Evolutionary conservation across 352 stramenopile species (phyloP), one percentile per base, ranked within the genome.

Genomic region (Phytopythium cucurbitacearum): DNA sequence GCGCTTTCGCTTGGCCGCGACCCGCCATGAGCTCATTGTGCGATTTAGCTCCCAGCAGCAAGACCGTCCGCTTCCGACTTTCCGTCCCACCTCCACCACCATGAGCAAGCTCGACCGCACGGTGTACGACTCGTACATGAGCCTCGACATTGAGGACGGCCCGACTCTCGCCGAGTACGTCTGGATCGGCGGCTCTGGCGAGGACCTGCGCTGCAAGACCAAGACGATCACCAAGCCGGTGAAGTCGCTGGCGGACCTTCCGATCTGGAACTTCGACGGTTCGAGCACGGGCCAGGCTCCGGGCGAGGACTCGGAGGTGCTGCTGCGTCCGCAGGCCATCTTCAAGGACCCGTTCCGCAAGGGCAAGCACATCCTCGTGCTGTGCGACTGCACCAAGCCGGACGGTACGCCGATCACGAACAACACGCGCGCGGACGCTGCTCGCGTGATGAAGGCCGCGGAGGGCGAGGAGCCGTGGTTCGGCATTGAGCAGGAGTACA

Each of bases 241-340:
- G 28, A 75, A 64, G 52, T 77, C 71, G 41, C 47, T 98, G 6
- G 81, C 78, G 2, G 84, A 89, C 15, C 74, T 98, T 43, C 96
- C 96, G 7, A 82, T 97, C 41, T 99, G 96, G 96, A 99, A 98
- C 80, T 99, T 98, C 66, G 96, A 99, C 61, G 96, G 96, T 51
- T 98, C 87, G 34, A 98, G 90, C 44, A 99, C 96, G 13, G 90
- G 79, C 53, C 96, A 99, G 74, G 96, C 96, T n/a, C 95, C 95
- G 0, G 96, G 96, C 40, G 88, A 98, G 65, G 95, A 98, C 76
- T 98, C 93, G 48, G 95, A 98, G 69, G 96, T 99, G 57, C 93
- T 98, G 57, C 68, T 98, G 60, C 70, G 94, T 66, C 83, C 87
- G 40, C 77, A 88, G 47, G 82, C 89, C 58, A 97, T 98, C 60